Evolutionary conservation across 108 stramenopile genomes (phyloP).

Genomic region (Conticribra guillardii): DNA sequence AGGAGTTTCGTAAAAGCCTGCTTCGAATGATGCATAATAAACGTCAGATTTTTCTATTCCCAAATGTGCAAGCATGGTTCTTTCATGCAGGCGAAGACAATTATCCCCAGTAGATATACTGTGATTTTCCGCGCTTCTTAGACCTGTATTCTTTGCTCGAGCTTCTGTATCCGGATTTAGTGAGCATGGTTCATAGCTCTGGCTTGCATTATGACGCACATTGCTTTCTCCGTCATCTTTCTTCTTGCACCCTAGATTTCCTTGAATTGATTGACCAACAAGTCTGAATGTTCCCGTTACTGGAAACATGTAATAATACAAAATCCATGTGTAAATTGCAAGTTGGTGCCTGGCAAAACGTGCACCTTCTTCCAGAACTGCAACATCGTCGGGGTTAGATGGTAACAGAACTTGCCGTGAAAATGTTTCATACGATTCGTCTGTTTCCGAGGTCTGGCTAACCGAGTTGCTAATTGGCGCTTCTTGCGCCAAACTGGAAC

Average conservation of each 20-base stretch:
- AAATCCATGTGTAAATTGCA: conserved; percentile 89
- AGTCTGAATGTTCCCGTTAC: conserved; percentile 71
- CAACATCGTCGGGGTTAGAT: conserved; percentile 57
- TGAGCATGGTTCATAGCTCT: neutral
- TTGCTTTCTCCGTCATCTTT: neutral
- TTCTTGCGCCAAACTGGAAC: neutral
- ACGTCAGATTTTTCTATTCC: conserved; percentile 80
- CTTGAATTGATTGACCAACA: conserved; percentile 41
- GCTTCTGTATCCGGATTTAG: neutral
- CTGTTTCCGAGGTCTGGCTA: conserved; percentile 1
- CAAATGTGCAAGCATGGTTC: conserved; percentile 74
- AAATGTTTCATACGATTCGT: conserved; percentile 41
- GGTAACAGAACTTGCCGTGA: conserved; percentile 61
- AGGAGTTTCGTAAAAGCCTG: conserved; percentile 80
- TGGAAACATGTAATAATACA: conserved; percentile 87
- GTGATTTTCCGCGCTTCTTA: conserved; percentile 6
- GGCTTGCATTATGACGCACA: neutral
- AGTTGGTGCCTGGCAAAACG: conserved; percentile 83
- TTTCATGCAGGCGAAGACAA: conserved; percentile 73
- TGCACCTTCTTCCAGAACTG: conserved; percentile 81
- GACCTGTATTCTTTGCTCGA: neutral
- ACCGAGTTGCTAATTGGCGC: neutral
- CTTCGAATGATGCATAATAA: conserved; percentile 87
- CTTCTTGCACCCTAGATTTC: conserved; percentile 14
- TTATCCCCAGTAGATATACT: conserved; percentile 66